Evolutionary conservation across 2,329 filamentous ascomycete genomes (phyloP), one percentile per base, ranked within the genome.

Genomic region (Fusarium longipes): DNA sequence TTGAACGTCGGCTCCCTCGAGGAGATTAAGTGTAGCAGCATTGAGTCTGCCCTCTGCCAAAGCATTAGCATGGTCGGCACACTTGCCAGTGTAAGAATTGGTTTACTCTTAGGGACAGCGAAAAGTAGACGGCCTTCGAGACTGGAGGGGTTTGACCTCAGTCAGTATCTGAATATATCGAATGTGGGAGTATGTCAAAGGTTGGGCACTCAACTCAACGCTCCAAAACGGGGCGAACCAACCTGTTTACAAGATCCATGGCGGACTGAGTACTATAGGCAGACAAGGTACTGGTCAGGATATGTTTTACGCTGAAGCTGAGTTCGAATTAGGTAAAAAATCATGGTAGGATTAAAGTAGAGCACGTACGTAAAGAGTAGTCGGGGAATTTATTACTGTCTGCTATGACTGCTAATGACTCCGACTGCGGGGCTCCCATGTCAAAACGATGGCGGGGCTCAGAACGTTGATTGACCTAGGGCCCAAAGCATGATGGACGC

Each of bases 31-130:
- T 54, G 92, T 89, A 59, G 93, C 89, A 81, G 93, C 88, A 80
- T 97, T 92, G 55, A 99, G 89, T 57, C 96, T 92, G 68, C 96
- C 96, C 91, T 99, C 93, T 97, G 24, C 35, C 61, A 45, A 15
- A 10, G 4, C 20, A 33, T 67, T 22, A 70, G 48, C 38, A 67
- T 63, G 50, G 53, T 69, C 15, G 27, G 10, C 11, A 45, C 40
- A 24, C 27, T 35, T 43, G 10, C 25, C n/a, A 14, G 17, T 20
- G 20, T 18, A 36, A 4, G 22, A n/a, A 14, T 32, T 22, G 14
- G 88, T 92, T 84, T 83, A 94, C 93, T 99, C 83, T 99, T 99
- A 63, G 96, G 96, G n/a, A 99, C 93, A 65, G 96, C 96, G 77
- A 99, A 97, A 66, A 98, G 87, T 57, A 98, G 87, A 70, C 96